A percentile compares a stretch with the other conserved stretches of the same genome.
phyloP scores from a whole-genome alignment of 306 rosid genomes.

The Astragalus membranaceus region DNA sequence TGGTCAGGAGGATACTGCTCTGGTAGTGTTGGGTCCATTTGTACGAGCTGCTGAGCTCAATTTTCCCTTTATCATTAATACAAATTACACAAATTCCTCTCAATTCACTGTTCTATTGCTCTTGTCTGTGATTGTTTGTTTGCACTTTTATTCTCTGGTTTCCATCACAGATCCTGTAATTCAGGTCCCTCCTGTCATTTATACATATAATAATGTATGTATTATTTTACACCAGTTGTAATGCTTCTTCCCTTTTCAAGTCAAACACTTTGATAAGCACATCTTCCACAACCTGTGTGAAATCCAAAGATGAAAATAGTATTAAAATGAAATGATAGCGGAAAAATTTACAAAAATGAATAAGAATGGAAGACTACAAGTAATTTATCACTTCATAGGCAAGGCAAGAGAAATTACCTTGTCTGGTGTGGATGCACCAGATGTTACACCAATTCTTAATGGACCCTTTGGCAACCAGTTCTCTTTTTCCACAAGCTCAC shows the following conservation, averaged over 20 bases:
- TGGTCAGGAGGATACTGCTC: too few relatives aligned
- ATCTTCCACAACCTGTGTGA: constrained; percentile 74
- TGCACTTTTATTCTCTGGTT: too few relatives aligned
- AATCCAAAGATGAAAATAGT: not conserved
- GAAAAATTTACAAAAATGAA: not conserved
- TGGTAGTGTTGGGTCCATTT: too few relatives aligned
- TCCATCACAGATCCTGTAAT: constrained; percentile 7
- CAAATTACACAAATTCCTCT: too few relatives aligned
- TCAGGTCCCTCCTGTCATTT: constrained; percentile 7
- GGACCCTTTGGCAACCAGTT: constrained; percentile 85
- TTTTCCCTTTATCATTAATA: too few relatives aligned
- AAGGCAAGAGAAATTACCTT: constrained; percentile 54
- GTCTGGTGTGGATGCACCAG: constrained; percentile 99
- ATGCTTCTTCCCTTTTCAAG: constrained; percentile 68
- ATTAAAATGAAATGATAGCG: not conserved
- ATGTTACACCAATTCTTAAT: constrained; percentile 78
- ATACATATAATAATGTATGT: constrained; percentile 17
- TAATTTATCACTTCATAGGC: not conserved
- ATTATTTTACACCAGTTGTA: constrained; percentile 46
- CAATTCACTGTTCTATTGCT: too few relatives aligned
- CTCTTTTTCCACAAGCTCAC: constrained; percentile 92
- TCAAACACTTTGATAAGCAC: constrained; percentile 73
- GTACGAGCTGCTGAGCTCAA: too few relatives aligned
- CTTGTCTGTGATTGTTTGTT: too few relatives aligned
- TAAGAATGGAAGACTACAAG: constrained; percentile 5